Conservation (phyloP, 1,139 yeast species). For the Diutina siamensis region DNA sequence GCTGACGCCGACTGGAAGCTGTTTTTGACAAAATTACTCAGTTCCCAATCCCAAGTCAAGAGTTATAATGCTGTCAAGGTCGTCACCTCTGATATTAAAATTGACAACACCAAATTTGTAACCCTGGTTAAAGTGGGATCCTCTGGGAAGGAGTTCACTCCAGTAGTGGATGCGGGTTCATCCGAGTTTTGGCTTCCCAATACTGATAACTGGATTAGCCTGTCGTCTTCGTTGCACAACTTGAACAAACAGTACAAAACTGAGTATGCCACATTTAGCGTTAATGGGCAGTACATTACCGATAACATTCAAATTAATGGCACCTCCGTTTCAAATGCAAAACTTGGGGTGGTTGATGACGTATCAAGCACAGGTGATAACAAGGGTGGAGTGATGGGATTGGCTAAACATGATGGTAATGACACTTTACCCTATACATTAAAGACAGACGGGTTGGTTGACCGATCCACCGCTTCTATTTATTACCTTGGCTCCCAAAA, state of each 20-base stretch:
- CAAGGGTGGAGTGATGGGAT: slow-evolving; percentile 1
- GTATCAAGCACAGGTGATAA: not conserved
- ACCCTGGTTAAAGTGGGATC: not conserved
- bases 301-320: not conserved
- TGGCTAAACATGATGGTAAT: not conserved
- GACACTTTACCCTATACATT: slow-evolving; percentile 3
- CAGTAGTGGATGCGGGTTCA: slow-evolving; percentile 1
- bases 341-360: not conserved
- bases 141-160: not conserved
- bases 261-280: not conserved
- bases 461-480: not conserved
- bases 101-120: not conserved
- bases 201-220: not conserved
- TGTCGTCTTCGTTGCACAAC: not conserved
- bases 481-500: not conserved
- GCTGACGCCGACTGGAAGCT: not conserved
- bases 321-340: not conserved
- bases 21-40: not conserved
- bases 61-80: not conserved
- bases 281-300: not conserved
- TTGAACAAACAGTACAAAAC: not conserved
- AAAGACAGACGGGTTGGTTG: not conserved
- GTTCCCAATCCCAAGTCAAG: not conserved
- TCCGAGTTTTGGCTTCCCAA: slow-evolving; percentile 2
- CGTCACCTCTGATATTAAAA: not conserved